Evolutionary conservation across 441 rosid species (phyloP), one percentile per base, ranked within the genome.

Genomic region (Manihot esculenta): DNA sequence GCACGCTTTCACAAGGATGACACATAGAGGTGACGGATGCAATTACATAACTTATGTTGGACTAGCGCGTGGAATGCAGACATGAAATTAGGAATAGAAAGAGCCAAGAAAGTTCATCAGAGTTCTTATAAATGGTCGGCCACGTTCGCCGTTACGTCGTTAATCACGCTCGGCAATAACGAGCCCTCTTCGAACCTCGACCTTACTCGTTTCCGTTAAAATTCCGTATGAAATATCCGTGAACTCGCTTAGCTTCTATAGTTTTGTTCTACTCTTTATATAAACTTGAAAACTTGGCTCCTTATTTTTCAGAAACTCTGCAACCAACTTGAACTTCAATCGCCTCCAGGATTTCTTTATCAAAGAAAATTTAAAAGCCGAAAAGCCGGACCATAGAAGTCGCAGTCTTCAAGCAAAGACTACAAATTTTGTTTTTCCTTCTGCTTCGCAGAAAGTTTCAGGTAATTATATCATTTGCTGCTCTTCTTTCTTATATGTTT

Each of bases 181-280:
- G n/a, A n/a, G n/a, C n/a, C n/a, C n/a, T n/a, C n/a, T n/a, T 30
- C 35, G 41, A 35, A 35, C 41, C 41, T 35, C 7, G 41, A 2
- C 7, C 41, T 35, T 35, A 24, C 54, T 63, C 54, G 54, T 23
- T 63, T 45, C 67, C 67, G 54, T 63, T 17, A 14, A n/a, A 20
- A 24, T 44, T 21, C 66, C 49, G 1, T 20, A 20, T 62, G 14
- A 21, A 54, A 1, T 26, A 42, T 27, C 56, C 56, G 68, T 64
- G 42, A 48, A 27, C 68, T 35, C 41, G 3, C 7, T 35, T 5
- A 4, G 41, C 41, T 35, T 35, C 7, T 5, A 35, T 7, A 35
- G 41, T 35, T 35, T 5, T 2, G 41, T 35, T 45, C 38, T 15
- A 2, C 67, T 63, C 54, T 26, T 1, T 63, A 24, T 48, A 64